Evolutionary conservation across 345 rosid genomes (phyloP), one percentile per base, ranked within the genome.

Genomic region (Cardamine occulta): DNA sequence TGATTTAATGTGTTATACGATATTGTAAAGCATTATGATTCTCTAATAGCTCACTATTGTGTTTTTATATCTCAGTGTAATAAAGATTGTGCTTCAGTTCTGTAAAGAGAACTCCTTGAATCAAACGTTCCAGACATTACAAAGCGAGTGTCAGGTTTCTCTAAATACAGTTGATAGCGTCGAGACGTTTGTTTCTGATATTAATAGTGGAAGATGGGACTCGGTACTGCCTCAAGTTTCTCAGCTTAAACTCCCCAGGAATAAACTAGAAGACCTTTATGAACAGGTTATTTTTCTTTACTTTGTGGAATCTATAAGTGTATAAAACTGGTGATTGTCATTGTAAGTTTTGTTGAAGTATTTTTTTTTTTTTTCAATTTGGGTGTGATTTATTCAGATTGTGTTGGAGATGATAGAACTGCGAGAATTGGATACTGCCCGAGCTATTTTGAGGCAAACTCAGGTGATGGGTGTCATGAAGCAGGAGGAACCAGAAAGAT

Each of bases 391-490:
- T 66, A 37, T 76, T 75, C 85, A 94, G 97, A 95, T 92, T 83
- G 99, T 92, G 3, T 61, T 95, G 68, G 99, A 95, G 81, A 95
- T 95, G 99, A 95, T 92, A 65, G 99, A 95, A 53, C 97, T 95
- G 19, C 85, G 99, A 45, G 99, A 95, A 65, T 78, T 90, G 85
- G 98, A 92, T 72, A 89, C 99, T 57, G 97, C 99, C 8, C 89
- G 99, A 42, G 94, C 99, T 72, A 89, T 95, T 77, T 81, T 95
- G 77, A 87, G 91, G 84, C 98, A 95, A 79, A 95, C 99, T 45
- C 99, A 92, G 79, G 99, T 89, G 59, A 95, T 95, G 99, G 94
- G 99, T 73, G 90, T 92, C 72, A 90, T 95, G 99, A 95, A 92
- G 86, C 99, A 95, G 86, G 99, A 95, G 86, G 96, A 92, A 80